These are phyloP conservation scores for Hortaea sp. DNA, from an alignment of 2,329 filamentous ascomycete genomes.

Conservation along the genomic window DNA sequence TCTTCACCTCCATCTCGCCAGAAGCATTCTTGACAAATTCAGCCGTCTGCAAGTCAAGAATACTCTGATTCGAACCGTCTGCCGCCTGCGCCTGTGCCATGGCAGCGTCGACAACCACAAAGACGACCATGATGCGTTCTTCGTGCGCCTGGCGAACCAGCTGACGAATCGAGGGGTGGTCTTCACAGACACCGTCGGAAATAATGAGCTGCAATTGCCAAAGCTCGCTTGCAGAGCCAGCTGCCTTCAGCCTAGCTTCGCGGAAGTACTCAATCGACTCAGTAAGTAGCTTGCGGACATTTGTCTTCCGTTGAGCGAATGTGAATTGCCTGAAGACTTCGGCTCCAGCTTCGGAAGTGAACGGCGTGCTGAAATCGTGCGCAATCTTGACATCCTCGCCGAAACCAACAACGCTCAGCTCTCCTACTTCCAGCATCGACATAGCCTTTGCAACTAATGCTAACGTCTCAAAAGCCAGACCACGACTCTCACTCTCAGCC, in stretches of 20 bases:
- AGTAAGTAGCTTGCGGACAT: constrained; percentile 69
- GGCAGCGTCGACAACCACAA: constrained; percentile 78
- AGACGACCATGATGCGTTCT: constrained; percentile 95
- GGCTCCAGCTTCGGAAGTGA: constrained; percentile 72
- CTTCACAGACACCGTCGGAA: constrained; percentile 85
- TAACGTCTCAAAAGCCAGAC: constrained; percentile 84
- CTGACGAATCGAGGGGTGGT: constrained; percentile 72
- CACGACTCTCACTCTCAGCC: constrained; percentile 67
- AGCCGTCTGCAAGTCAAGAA: constrained; percentile 81
- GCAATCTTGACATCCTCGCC: constrained; percentile 74
- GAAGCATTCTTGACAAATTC: constrained; percentile 62
- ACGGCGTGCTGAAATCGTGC: constrained; percentile 74
- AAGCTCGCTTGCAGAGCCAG: constrained; percentile 52
- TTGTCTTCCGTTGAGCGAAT: constrained; percentile 77
- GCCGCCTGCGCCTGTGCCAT: constrained; percentile 8
- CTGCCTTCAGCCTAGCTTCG: constrained; percentile 55
- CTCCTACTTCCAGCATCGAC: constrained; percentile 86
- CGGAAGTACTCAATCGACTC: constrained; percentile 74
- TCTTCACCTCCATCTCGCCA: constrained; percentile 59
- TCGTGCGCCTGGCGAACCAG: constrained; percentile 81
- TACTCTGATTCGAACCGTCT: constrained; percentile 45
- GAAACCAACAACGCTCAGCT: constrained; percentile 86
- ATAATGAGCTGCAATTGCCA: constrained; percentile 95
- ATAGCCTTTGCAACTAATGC: constrained; percentile 82
- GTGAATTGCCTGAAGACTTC: constrained; percentile 74